Percentiles rank a stretch among this genome's conserved stretches.
phyloP scores from a whole-genome alignment of 768 basidiomycete species.

The Pleurotus giganteus region DNA sequence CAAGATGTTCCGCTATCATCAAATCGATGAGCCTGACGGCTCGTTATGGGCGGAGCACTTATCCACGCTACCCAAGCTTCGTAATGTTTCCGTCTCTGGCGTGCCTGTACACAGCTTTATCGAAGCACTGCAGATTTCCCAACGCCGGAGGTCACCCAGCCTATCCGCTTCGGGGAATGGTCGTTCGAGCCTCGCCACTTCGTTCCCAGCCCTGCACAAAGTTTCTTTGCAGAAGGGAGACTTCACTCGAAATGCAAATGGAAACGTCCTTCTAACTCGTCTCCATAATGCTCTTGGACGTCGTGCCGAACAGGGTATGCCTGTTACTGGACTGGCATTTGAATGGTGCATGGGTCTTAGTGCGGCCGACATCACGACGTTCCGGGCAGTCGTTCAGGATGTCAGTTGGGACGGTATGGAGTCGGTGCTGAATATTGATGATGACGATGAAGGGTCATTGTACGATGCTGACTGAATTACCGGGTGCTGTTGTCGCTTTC shows the following conservation, averaged over 20 bases:
- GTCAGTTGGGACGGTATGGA: constrained; percentile 35
- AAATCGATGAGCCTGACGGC: constrained; percentile 16
- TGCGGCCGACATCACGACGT: constrained; percentile 18
- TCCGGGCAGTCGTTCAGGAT: constrained; percentile 27
- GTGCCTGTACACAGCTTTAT: constrained; percentile 21
- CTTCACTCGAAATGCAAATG: constrained; percentile 16
- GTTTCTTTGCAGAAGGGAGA: constrained; percentile 22
- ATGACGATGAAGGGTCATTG: constrained; percentile 15
- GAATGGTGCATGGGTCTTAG: constrained; percentile 23
- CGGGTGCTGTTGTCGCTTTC: background rate
- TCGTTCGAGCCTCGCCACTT: constrained; percentile 12
- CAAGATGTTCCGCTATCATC: constrained; percentile 20
- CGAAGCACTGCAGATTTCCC: constrained; percentile 23
- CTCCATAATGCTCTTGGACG: constrained; percentile 26
- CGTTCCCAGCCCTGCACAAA: constrained; percentile 26
- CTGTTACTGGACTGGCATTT: constrained; percentile 25
- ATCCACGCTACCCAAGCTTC: constrained; percentile 24
- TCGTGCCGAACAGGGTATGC: constrained; percentile 28
- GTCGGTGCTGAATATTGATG: constrained; percentile 21
- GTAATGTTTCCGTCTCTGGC: constrained; percentile 21
- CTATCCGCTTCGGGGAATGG: constrained; percentile 7
- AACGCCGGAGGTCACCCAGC: constrained; percentile 11
- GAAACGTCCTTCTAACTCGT: constrained; percentile 7
- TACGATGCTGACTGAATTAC: background rate
- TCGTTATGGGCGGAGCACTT: constrained; percentile 24